Evolutionary conservation across 1,139 yeast genomes (phyloP).

Genomic region (Yamadazyma atlantica): DNA sequence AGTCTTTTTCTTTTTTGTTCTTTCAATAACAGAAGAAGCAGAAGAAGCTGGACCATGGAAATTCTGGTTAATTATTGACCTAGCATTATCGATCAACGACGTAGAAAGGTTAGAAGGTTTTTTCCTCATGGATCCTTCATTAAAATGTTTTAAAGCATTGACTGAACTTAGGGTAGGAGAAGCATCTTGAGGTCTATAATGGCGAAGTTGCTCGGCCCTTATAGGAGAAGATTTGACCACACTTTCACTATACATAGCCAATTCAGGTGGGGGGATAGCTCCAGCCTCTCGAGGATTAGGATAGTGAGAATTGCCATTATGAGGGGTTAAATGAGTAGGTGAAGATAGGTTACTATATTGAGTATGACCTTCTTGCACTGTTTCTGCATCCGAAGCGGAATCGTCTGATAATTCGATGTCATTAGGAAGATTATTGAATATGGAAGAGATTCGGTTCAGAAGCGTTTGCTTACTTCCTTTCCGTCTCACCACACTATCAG

Average conservation of each 20-base stretch:
- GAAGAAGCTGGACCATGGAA: conserved; percentile 31
- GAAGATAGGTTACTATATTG: conserved; percentile 9
- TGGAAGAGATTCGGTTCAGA: conserved; percentile 34
- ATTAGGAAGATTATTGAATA: conserved; percentile 48
- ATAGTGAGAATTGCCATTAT: background rate
- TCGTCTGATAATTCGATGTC: conserved; percentile 51
- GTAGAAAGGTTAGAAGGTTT: conserved; percentile 34
- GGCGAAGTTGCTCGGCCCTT: conserved; percentile 23
- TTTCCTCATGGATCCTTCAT: conserved; percentile 23
- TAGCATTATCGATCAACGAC: conserved; percentile 41
- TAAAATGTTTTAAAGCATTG: conserved; percentile 26
- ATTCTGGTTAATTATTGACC: conserved; percentile 32
- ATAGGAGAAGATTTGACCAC: conserved; percentile 32
- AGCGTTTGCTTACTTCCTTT: conserved; percentile 14
- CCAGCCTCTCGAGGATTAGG: background rate
- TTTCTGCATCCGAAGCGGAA: conserved; percentile 45
- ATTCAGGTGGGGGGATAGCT: conserved; percentile 18
- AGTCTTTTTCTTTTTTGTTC: conserved; percentile 22
- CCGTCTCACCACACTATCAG: conserved; percentile 1
- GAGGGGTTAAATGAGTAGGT: conserved; percentile 12
- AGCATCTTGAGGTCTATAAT: conserved; percentile 3
- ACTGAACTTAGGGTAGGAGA: conserved; percentile 47
- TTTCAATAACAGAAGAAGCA: conserved; percentile 27
- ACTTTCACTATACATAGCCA: conserved; percentile 28
- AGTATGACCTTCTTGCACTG: conserved; percentile 18